These are phyloP conservation scores for Bipolaris cookei DNA, from an alignment of 2,329 filamentous ascomycete genomes.

Conservation along the genomic window DNA sequence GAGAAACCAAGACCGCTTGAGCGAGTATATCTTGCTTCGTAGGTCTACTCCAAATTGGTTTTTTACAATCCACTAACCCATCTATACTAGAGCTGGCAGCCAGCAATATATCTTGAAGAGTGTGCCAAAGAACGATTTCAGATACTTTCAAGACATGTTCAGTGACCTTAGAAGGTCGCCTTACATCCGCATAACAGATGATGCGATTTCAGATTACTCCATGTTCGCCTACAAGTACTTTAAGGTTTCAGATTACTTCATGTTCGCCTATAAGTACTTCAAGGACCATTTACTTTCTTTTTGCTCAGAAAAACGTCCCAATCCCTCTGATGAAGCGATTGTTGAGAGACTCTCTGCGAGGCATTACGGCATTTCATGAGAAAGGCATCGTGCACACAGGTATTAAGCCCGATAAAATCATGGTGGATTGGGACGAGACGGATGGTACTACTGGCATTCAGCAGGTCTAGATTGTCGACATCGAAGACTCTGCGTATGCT, in stretches of 20 bases:
- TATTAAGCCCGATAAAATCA: constrained; percentile 55
- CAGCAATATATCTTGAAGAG: not conserved
- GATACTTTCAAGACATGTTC: not conserved
- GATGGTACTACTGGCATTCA: constrained; percentile 39
- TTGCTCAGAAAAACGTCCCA: not conserved
- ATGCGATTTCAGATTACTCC: not conserved
- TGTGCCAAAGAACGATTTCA: not conserved
- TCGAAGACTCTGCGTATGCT: constrained; percentile 52
- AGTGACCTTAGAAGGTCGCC: not conserved
- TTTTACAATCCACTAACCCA: not conserved
- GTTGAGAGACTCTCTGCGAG: not conserved
- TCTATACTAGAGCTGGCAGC: not conserved
- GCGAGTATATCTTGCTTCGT: not conserved
- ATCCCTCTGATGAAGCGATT: not conserved
- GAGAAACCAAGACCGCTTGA: not conserved
- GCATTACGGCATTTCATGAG: not conserved
- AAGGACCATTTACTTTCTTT: not conserved
- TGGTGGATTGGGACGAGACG: constrained; percentile 49
- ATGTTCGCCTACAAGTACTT: not conserved
- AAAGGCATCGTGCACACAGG: constrained; percentile 26
- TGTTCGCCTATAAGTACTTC: not conserved
- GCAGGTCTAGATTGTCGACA: constrained; percentile 51
- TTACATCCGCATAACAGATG: not conserved
- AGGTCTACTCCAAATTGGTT: not conserved
- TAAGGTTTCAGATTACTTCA: not conserved